Conservation (phyloP, 2,329 filamentous ascomycete genomes). For the Diaporthe citri region DNA sequence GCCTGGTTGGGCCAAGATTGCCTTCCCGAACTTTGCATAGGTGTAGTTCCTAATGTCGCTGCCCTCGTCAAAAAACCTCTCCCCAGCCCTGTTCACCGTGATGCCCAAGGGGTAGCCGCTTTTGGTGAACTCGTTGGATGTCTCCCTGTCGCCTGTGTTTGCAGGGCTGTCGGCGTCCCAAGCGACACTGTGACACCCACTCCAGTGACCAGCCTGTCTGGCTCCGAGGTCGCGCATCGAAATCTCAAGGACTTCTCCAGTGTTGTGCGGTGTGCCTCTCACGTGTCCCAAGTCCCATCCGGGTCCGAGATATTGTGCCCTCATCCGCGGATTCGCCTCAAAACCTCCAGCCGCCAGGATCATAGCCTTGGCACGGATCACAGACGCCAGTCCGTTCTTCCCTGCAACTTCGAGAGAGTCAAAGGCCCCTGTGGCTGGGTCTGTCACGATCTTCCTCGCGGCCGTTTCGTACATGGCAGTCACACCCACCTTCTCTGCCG, state of each 20-base stretch:
- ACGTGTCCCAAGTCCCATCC: conserved; percentile 74
- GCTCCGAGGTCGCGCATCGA: conserved; percentile 65
- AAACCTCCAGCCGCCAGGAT: conserved; percentile 74
- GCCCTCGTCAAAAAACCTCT: conserved; percentile 76
- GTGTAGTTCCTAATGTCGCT: conserved; percentile 75
- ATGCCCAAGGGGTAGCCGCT: conserved; percentile 76
- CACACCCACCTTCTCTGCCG: conserved; percentile 58
- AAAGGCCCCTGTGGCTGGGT: conserved; percentile 48
- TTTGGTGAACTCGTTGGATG: conserved; percentile 77
- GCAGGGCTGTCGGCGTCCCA: conserved; percentile 74
- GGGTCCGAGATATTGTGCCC: conserved; percentile 65
- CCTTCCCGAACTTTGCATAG: conserved; percentile 74
- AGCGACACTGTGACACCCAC: conserved; percentile 73
- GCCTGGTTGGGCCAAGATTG: conserved; percentile 70
- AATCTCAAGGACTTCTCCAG: conserved; percentile 67
- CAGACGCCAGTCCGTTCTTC: conserved; percentile 42
- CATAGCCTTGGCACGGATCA: conserved; percentile 55
- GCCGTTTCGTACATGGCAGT: conserved; percentile 60
- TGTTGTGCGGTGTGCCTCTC: conserved; percentile 74
- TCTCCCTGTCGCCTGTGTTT: conserved; percentile 66
- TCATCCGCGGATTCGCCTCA: conserved; percentile 70
- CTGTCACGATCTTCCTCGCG: conserved; percentile 54
- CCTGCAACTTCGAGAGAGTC: conserved; percentile 48
- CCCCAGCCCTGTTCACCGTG: conserved; percentile 71
- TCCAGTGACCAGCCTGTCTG: conserved; percentile 68